Base-by-base conservation (phyloP, 495 filamentous ascomycete species). In the Penicillium macrosclerotiorum region DNA sequence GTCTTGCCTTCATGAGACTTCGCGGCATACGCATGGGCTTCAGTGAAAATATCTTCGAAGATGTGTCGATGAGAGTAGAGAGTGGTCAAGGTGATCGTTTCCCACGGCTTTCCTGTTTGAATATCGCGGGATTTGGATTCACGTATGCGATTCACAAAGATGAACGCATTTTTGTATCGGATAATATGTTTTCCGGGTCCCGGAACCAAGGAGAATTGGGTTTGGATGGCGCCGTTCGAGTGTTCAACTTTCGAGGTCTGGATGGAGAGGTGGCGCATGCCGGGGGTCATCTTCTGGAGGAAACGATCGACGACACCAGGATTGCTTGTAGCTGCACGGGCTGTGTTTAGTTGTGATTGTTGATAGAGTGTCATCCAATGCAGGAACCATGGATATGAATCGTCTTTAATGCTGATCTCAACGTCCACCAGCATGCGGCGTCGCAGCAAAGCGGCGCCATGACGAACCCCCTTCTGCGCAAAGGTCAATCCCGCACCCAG, bases 331-430 rank as follows among this genome's bases (percentile, higher is more conserved):
- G 59, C 53, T 12, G 61, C 45, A 41, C 59, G 54, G 65, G 68
- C 39, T 59, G 73, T 46, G 31, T 56, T 61, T 36, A 77, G 54
- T 50, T 80, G 79, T 25, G 74, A 69, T 46, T 74, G 71, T 33
- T 91, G 88, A 45, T 90, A 91, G 22, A 85, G 73, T 12, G 90
- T 88, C 71, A 98, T 88, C 91, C 94, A 98, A 30, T 88, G 80
- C 3, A 98, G 78, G 26, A 97, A 82, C 92, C 93, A 97, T 42
- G 80, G 83, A 65, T 97, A 98, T 9, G 92, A 89, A 37, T 90
- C 84, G 63, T 97, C 93, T 56, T 89, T 87, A 58, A 87, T 86
- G 57, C 83, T 90, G 62, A 98, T 96, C 64, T 97, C 94, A 52
- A 97, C 78, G 57, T 96, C 88, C 41, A 97, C 88, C 7, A 98